phyloP scores from a whole-genome alignment of 371 early-diverging fungal species.

The Mortierella sp. region DNA sequence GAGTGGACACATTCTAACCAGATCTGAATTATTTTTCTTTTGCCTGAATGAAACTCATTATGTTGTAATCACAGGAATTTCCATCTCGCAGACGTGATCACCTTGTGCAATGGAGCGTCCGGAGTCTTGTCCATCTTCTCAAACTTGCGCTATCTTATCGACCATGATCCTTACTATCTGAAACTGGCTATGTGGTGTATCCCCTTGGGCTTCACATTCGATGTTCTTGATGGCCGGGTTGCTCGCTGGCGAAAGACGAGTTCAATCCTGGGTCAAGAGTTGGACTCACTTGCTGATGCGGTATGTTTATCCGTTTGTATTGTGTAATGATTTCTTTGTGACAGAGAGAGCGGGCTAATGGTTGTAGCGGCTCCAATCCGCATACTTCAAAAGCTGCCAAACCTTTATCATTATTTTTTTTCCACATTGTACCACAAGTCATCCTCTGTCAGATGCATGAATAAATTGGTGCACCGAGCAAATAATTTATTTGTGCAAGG shows the following conservation, averaged over 20 bases:
- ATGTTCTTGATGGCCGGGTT: conserved; percentile 90
- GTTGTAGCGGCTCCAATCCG: neutral
- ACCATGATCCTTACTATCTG: conserved; percentile 72
- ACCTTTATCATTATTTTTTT: too few relatives aligned
- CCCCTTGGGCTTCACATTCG: conserved; percentile 85
- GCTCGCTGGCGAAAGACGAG: conserved; percentile 87
- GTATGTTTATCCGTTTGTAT: conserved; percentile 58
- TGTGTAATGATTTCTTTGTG: too few relatives aligned
- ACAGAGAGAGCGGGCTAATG: too few relatives aligned
- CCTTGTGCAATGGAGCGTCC: conserved; percentile 89
- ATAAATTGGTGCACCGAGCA: neutral
- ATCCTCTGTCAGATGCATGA: neutral
- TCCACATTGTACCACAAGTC: too few relatives aligned
- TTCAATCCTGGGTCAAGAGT: conserved; percentile 83
- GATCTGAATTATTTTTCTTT: conserved; percentile 8
- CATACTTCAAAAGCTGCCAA: too few relatives aligned
- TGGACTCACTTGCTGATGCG: conserved; percentile 90
- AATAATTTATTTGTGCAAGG: too few relatives aligned
- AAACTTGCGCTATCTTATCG: conserved; percentile 83
- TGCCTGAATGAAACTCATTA: neutral
- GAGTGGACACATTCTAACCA: neutral
- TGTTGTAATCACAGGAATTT: conserved; percentile 68
- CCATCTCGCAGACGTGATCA: conserved; percentile 87
- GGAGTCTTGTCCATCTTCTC: conserved; percentile 85
- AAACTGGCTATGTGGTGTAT: conserved; percentile 80